phyloP scores from a whole-genome alignment of 192 early-diverging fungal genomes.

The Backusella morwellensis region DNA sequence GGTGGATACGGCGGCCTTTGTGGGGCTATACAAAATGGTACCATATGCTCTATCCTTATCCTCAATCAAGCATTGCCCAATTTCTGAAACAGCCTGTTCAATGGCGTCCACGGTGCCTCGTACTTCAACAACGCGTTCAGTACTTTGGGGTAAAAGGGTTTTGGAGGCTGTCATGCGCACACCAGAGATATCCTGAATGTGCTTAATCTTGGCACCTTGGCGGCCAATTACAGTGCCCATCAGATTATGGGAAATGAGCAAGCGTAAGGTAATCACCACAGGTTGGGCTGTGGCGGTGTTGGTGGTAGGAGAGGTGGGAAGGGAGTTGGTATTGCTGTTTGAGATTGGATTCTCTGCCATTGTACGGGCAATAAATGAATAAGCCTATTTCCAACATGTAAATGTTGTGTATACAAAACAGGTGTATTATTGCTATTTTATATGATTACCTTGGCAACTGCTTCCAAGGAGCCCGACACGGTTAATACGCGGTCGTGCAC shows the following conservation, averaged over 20 bases:
- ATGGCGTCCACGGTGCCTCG: slow-evolving; percentile 84
- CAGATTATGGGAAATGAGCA: slow-evolving; percentile 86
- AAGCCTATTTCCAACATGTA: slow-evolving; percentile 52
- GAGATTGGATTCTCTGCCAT: slow-evolving; percentile 73
- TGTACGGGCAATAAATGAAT: slow-evolving; percentile 76
- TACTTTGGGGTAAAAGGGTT: slow-evolving; percentile 89
- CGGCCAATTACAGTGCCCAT: slow-evolving; percentile 95
- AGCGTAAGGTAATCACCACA: slow-evolving; percentile 62
- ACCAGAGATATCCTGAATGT: slow-evolving; percentile 86
- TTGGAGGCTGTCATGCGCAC: slow-evolving; percentile 84
- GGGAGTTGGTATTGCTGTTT: slow-evolving; percentile 38
- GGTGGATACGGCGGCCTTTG: slow-evolving; percentile 32
- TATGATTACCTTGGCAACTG: slow-evolving; percentile 66
- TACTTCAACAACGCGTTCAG: slow-evolving; percentile 88
- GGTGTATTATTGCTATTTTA: neutral
- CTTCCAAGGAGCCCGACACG: slow-evolving; percentile 62
- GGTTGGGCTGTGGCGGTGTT: slow-evolving; percentile 40
- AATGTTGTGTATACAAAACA: neutral
- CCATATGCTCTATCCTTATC: slow-evolving; percentile 81
- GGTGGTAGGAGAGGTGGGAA: slow-evolving; percentile 49
- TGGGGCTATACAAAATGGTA: slow-evolving; percentile 82
- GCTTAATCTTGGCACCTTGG: slow-evolving; percentile 89
- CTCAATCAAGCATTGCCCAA: slow-evolving; percentile 81
- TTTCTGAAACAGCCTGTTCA: slow-evolving; percentile 77
- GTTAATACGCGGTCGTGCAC: slow-evolving; percentile 83